A percentile compares a stretch with the other conserved stretches of the same genome.
Conservation (phyloP, 164 flowering plant genomes). For the Vitis rotundifolia region DNA sequence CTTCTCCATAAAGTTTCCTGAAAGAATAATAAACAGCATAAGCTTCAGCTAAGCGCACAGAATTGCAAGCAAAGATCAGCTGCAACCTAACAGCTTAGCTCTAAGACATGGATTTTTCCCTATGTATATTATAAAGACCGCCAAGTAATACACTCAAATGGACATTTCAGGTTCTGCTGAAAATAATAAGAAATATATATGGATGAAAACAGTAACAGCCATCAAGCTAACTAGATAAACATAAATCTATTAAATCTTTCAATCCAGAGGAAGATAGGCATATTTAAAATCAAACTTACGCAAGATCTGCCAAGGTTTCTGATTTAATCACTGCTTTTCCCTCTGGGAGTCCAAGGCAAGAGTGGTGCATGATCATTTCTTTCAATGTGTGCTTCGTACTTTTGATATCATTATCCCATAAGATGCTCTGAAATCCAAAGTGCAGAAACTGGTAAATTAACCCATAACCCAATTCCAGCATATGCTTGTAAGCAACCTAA, state of each 20-base stretch:
- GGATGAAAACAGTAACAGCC: too few species aligned
- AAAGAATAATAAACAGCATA: not conserved
- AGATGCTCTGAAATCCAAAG: slow-evolving; percentile 62
- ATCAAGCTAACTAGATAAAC: not conserved
- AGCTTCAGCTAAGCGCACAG: too few species aligned
- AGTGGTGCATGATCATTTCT: slow-evolving; percentile 79
- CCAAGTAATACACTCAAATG: too few species aligned
- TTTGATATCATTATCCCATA: slow-evolving; percentile 87
- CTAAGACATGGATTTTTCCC: too few species aligned
- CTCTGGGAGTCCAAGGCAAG: slow-evolving; percentile 77
- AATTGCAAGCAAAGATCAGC: too few species aligned
- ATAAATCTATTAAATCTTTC: not conserved
- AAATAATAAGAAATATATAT: too few species aligned
- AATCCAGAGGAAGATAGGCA: not conserved
- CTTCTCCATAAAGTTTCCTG: slow-evolving; percentile 56
- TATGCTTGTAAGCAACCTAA: not conserved
- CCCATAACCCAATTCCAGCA: too few species aligned
- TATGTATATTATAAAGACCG: too few species aligned
- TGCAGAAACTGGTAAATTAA: slow-evolving; percentile 9
- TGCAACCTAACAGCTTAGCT: too few species aligned
- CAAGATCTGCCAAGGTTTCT: slow-evolving; percentile 67
- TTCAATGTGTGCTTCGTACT: slow-evolving; percentile 85
- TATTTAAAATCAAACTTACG: slow-evolving; percentile 50
- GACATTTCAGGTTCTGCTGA: too few species aligned
- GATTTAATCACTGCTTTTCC: slow-evolving; percentile 73